Conservation (phyloP, 441 rosid genomes). For the Macaranga tanarius region DNA sequence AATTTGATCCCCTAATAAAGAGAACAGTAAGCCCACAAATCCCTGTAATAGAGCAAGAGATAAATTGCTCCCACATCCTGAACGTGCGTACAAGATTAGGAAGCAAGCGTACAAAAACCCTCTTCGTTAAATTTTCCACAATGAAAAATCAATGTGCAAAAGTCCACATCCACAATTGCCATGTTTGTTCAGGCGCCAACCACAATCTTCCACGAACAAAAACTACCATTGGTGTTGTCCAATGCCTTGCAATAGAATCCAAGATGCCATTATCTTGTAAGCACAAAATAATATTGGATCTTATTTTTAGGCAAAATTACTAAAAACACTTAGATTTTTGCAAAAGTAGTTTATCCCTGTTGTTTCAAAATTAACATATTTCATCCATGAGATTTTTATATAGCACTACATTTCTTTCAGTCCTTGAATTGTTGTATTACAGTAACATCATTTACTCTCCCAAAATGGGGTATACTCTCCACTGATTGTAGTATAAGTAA, state of each 20-base stretch:
- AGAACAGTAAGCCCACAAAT: background rate
- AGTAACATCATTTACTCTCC: too few species aligned
- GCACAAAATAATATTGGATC: background rate
- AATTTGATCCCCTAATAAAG: too few species aligned
- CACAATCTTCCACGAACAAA: background rate
- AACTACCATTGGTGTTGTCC: background rate
- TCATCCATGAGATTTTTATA: background rate
- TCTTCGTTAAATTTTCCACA: background rate
- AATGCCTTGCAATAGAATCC: background rate
- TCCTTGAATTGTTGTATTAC: background rate
- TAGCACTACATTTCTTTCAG: background rate
- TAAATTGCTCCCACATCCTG: background rate
- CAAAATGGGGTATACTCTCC: background rate
- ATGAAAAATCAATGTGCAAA: background rate
- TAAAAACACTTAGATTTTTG: background rate
- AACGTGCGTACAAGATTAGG: background rate
- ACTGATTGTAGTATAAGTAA: background rate
- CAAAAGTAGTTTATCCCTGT: background rate
- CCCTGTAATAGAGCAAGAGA: background rate
- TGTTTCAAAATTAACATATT: too few species aligned
- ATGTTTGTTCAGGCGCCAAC: background rate
- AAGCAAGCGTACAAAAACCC: background rate
- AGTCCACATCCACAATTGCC: too few species aligned
- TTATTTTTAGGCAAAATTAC: background rate
- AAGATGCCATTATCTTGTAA: background rate